Evolutionary conservation across 2,329 filamentous ascomycete species (phyloP), one percentile per base, ranked within the genome.

Genomic region (Cladosporium austrohemisphaericum): DNA sequence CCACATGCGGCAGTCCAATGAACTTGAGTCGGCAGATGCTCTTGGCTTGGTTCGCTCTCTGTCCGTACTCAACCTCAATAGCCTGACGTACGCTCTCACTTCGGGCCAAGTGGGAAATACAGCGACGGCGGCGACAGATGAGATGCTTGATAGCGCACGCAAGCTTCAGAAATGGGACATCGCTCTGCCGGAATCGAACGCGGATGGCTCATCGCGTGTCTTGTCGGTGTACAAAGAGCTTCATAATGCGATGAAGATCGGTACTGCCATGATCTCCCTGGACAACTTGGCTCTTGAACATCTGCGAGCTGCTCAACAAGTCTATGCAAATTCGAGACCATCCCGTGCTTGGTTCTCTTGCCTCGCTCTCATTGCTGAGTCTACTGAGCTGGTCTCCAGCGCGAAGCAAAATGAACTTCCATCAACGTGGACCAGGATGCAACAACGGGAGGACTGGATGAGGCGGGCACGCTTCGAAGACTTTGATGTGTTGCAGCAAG

Each of bases 131-230:
- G 81, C 80, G 1, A 72, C 86, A 6, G 84, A 89, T 38, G 85
- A 79, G 53, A 88, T 88, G 46, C 85, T 95, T 55, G 79, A 82
- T 46, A 88, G 88, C 5, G 90, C 91, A 16, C 80, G 88, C 52
- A 86, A 85, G 56, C 74, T 97, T 13, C 90, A 93, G 57, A 85
- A 92, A 60, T 98, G 93, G 93, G 91, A 96, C 63, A 76, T 97
- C 14, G 22, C 47, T 11, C 18, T 43, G 22, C 40, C 47, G 14
- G 31, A 50, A 11, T 36, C 47, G 5, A 43, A 4, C 22, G 20
- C 14, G 14, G 40, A 35, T 10, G 32, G 47, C 4, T 35, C 37
- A 13, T 43, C 47, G 11, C 47, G 47, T 20, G 22, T 50, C 16
- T 31, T 50, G 18, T 86, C 84, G 59, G 82, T 83, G 0, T 90